Conservation (phyloP, 2,329 filamentous ascomycete species). For the Coniella lustricola region DNA sequence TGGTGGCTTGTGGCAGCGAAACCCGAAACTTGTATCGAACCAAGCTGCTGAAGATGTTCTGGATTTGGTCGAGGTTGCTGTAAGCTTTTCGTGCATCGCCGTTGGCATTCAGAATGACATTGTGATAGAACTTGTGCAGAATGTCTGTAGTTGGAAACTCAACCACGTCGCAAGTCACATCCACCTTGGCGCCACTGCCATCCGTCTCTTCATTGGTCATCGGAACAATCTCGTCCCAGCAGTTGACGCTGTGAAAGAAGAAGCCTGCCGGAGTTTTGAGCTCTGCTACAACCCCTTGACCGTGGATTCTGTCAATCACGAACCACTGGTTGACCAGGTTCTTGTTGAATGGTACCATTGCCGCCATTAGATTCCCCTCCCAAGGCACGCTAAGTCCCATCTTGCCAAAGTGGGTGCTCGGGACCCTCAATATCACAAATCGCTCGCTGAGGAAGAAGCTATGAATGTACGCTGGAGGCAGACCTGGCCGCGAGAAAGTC, state of each 20-base stretch:
- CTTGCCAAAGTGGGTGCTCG: conserved; percentile 53
- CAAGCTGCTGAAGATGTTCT: conserved; percentile 31
- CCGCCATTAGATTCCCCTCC: conserved; percentile 60
- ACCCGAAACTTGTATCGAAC: conserved; percentile 38
- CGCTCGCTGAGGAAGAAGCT: conserved; percentile 68
- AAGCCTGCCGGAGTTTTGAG: conserved; percentile 65
- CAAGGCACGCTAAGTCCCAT: conserved; percentile 56
- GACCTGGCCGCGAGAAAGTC: conserved; percentile 44
- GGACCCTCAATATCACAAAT: conserved; percentile 68
- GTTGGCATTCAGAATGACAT: conserved; percentile 52
- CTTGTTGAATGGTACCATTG: conserved; percentile 57
- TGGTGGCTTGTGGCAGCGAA: conserved; percentile 12
- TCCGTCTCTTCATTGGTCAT: conserved; percentile 23
- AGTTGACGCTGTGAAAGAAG: conserved; percentile 74
- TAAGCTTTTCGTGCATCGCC: conserved; percentile 37
- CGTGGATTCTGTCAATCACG: conserved; percentile 59
- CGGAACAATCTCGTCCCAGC: conserved; percentile 53
- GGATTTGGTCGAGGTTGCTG: conserved; percentile 32
- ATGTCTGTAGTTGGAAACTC: conserved; percentile 59
- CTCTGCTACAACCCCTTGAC: conserved; percentile 58
- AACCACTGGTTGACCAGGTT: conserved; percentile 59
- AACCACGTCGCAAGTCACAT: conserved; percentile 60
- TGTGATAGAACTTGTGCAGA: conserved; percentile 61
- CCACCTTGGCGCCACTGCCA: conserved; percentile 25
- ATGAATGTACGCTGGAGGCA: conserved; percentile 68